Base-by-base conservation (phyloP, 2,329 filamentous ascomycete genomes). In the Hypoxylon sp. region DNA sequence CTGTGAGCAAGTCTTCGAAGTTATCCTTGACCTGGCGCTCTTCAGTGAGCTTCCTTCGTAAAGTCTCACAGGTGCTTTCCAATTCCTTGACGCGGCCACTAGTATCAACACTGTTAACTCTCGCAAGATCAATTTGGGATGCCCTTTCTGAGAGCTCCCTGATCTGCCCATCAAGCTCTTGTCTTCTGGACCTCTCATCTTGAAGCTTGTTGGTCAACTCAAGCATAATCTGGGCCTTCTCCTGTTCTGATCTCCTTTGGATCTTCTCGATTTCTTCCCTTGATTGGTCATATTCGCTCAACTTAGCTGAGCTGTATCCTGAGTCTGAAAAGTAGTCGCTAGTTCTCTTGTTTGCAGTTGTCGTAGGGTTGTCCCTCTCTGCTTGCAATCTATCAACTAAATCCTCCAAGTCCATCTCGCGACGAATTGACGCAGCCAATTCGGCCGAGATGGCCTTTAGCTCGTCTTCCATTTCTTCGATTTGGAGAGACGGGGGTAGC, bases 321-420 rank as follows among this genome's bases (percentile, higher is more conserved):
- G 94, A 97, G 79, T 99, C 96, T 2, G 96, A 99, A 79, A 96
- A 99, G 82, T 99, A 98, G 81, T 99, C 96, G 81, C 96, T 98
- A 8, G 93, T 97, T 67, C 95, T 88, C 78, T 92, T 91, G 69
- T 76, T 79, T 70, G 88, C 90, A 29, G 86, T 75, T 73, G 83
- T 77, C 79, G 85, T 81, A 75, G 85, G 76, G 80, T 89, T 86
- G 79, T 85, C 86, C 70, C 86, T 85, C 76, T 98, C 94, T n/a
- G 89, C 83, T 78, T 98, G 94, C 73, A 97, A 83, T 64, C 92
- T 87, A 72, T 99, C 96, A 0, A 98, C 91, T 51, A 98, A 86
- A 79, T 99, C 96, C 80, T 99, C 96, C 32, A 99, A 82, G 74
- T 99, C 96, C 88, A 99, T 95, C 83, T 99, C 96, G 68, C 96